Evolutionary conservation across 2,329 filamentous ascomycete genomes (phyloP).

Genomic region (Stachybotrys chartarum): DNA sequence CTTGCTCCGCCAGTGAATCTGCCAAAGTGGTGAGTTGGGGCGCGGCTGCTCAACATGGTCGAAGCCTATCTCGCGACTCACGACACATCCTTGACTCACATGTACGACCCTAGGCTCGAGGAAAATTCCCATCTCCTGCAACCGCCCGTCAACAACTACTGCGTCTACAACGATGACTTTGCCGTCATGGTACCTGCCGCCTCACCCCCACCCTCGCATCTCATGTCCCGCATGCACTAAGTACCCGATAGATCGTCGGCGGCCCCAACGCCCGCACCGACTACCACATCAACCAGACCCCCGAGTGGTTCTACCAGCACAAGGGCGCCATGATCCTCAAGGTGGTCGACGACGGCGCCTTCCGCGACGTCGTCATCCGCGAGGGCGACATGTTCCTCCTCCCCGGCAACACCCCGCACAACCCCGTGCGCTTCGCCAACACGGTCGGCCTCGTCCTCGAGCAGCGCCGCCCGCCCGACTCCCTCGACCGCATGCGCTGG

Average conservation of each 20-base stretch:
- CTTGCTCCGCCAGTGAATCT: conserved; percentile 46
- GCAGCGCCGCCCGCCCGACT: conserved; percentile 64
- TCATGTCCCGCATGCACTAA: neutral
- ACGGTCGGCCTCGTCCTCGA: conserved; percentile 94
- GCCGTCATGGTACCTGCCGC: conserved; percentile 62
- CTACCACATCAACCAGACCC: conserved; percentile 95
- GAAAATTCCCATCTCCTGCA: conserved; percentile 88
- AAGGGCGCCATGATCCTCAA: conserved; percentile 90
- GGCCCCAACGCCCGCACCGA: conserved; percentile 94
- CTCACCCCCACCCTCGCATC: neutral
- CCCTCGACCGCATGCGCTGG: conserved; percentile 78
- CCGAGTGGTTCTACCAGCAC: conserved; percentile 98
- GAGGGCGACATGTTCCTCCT: conserved; percentile 94
- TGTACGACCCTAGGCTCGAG: conserved; percentile 58
- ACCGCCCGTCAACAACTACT: conserved; percentile 96
- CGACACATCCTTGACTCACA: conserved; percentile 1
- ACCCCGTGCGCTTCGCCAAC: conserved; percentile 85
- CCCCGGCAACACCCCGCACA: conserved; percentile 91
- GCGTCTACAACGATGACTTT: conserved; percentile 79
- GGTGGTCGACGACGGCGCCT: conserved; percentile 66
- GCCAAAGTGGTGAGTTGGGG: conserved; percentile 45
- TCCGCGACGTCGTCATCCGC: conserved; percentile 80
- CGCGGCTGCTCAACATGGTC: no score
- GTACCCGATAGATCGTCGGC: conserved; percentile 64
- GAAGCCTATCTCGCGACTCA: neutral